Evolutionary conservation across 441 rosid genomes (phyloP).

Genomic region (Syzygium syzygioides): DNA sequence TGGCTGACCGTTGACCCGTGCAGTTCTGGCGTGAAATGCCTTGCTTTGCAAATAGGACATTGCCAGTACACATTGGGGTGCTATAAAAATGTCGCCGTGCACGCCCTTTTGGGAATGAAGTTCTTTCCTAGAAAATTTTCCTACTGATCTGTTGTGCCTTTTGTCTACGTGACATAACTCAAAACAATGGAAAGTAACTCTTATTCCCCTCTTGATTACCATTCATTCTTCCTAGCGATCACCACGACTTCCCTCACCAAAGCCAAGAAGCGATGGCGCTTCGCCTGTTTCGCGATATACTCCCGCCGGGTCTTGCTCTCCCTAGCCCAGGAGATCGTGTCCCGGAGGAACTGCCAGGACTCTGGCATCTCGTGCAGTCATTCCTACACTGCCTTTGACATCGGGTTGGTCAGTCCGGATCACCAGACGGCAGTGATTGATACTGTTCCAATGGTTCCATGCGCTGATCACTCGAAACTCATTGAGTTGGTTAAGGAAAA

Average conservation of each 20-base stretch:
- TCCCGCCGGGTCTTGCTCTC: conserved; percentile 50
- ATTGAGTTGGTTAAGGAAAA: neutral
- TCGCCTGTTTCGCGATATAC: conserved; percentile 42
- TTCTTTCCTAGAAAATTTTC: neutral
- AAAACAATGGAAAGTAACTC: neutral
- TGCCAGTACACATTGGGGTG: neutral
- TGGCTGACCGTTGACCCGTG: neutral
- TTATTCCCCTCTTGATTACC: conserved; percentile 10
- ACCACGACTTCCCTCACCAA: conserved; percentile 29
- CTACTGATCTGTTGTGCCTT: neutral
- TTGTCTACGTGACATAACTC: neutral
- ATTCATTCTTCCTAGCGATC: conserved; percentile 19
- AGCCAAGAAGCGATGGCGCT: conserved; percentile 65
- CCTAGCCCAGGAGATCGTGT: conserved; percentile 30
- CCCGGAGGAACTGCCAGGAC: conserved; percentile 5
- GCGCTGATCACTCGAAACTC: neutral
- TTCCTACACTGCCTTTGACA: neutral
- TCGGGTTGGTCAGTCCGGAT: rapidly evolving
- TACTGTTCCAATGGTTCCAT: neutral
- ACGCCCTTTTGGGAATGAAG: neutral
- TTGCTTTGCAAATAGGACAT: neutral
- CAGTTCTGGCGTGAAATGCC: neutral
- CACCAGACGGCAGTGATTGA: rapidly evolving
- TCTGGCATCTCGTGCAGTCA: neutral
- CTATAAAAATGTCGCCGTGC: neutral